Conservation (phyloP, 208 protist genomes). For the Trypanosoma caninum region DNA sequence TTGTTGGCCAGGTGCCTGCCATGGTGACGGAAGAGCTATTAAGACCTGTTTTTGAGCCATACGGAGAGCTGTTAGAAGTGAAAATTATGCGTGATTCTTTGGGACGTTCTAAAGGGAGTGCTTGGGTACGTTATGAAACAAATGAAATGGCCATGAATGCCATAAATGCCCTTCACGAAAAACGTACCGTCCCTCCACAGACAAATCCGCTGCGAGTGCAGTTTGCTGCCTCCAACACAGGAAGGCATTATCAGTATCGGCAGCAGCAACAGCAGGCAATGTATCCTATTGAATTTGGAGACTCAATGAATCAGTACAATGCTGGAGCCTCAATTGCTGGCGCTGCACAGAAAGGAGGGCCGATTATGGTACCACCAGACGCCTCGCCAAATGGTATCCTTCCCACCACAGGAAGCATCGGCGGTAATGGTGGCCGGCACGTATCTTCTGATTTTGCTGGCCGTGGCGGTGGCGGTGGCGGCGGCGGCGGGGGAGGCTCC, state of each 20-base stretch:
- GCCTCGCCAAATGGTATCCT: slow-evolving; percentile 11
- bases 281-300: not conserved
- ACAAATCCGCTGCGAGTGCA: slow-evolving; percentile 82
- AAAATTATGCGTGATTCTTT: slow-evolving; percentile 82
- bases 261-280: slow-evolving; percentile 8
- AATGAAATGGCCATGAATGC: slow-evolving; percentile 54
- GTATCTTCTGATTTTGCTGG: slow-evolving; percentile 10
- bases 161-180: slow-evolving; percentile 73
- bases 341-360: slow-evolving; percentile 1
- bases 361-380: slow-evolving; percentile 20
- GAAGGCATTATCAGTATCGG: slow-evolving; percentile 20
- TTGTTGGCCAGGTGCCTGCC: slow-evolving; percentile 85
- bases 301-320: slow-evolving; percentile 11
- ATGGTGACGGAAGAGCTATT: slow-evolving; percentile 85
- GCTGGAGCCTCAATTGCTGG: slow-evolving; percentile 17
- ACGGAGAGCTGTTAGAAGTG: slow-evolving; percentile 70
- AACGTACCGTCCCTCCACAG: slow-evolving; percentile 77
- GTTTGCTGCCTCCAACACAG: slow-evolving; percentile 47
- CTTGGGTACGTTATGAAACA: slow-evolving; percentile 78
- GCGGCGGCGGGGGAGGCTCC: not conserved
- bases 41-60: slow-evolving; percentile 58
- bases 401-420: slow-evolving; percentile 6
- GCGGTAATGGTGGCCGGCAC: not conserved
- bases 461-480: too few relatives aligned
- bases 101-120: slow-evolving; percentile 73